Percentiles rank a stretch among this genome's conserved stretches.
Conservation (phyloP, 2,329 filamentous ascomycete genomes). For the Tothia fuscella region DNA sequence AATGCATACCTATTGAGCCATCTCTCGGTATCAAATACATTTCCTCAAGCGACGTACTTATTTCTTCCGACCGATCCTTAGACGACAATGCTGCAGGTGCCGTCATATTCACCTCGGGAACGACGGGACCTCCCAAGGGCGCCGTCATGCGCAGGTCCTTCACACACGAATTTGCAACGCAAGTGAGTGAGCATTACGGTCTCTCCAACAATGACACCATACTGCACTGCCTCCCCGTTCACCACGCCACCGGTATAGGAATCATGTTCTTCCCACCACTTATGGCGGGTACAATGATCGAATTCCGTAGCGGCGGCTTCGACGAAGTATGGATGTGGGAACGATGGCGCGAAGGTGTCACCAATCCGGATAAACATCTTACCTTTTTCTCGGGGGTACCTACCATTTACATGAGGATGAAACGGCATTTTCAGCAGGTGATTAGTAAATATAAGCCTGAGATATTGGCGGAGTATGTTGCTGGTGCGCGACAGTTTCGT, state of each 20-base stretch:
- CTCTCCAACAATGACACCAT: constrained; percentile 22
- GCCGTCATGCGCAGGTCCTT: constrained; percentile 33
- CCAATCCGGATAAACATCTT: constrained; percentile 16
- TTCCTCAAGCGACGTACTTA: constrained; percentile 23
- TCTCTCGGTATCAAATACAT: constrained; percentile 21
- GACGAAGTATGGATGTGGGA: constrained; percentile 26
- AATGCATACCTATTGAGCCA: constrained; percentile 25
- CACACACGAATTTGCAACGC: constrained; percentile 24
- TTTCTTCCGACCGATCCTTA: constrained; percentile 29
- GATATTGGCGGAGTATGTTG: constrained; percentile 28
- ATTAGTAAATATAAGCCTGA: constrained; percentile 20
- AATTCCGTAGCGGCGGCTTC: constrained; percentile 25
- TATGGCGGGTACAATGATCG: constrained; percentile 21
- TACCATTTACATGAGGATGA: constrained; percentile 27
- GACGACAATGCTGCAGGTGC: constrained; percentile 30
- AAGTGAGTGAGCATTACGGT: constrained; percentile 23
- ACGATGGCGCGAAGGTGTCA: constrained; percentile 21
- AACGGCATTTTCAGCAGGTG: constrained; percentile 23
- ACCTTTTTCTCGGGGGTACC: constrained; percentile 26
- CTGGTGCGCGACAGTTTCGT: constrained; percentile 29
- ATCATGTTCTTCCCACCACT: constrained; percentile 26
- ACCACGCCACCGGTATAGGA: constrained; percentile 25
- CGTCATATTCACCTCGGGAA: constrained; percentile 37
- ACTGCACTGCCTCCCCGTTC: constrained; percentile 24
- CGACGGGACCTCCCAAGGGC: constrained; percentile 34